Evolutionary conservation across 176 grass and related monocot species (phyloP).

Genomic region (Hsuehochloa calcarea): DNA sequence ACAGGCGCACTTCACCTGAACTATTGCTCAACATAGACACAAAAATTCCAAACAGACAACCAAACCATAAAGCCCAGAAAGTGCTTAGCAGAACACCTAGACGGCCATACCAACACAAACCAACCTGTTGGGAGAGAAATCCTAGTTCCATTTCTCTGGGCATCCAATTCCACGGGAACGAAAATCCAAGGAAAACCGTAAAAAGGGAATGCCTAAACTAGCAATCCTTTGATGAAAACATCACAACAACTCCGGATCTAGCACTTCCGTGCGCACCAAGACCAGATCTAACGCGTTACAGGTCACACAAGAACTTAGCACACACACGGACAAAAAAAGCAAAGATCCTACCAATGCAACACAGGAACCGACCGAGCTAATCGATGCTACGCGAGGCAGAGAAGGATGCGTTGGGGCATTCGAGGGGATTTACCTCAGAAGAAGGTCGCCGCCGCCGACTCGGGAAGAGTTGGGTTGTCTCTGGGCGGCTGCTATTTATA

Average conservation of each 20-base stretch:
- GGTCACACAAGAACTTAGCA: background rate
- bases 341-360: background rate
- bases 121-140: background rate
- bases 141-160: background rate
- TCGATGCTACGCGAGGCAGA: background rate
- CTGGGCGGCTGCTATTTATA: too few relatives aligned
- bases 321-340: background rate
- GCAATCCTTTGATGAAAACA: background rate
- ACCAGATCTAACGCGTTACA: background rate
- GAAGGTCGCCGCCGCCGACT: background rate
- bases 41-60: background rate
- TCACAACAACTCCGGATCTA: background rate
- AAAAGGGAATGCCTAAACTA: fast-evolving
- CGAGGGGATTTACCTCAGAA: background rate
- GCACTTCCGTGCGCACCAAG: background rate
- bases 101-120: background rate
- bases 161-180: background rate
- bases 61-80: background rate
- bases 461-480: background rate
- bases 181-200: background rate
- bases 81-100: background rate
- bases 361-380: background rate
- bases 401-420: background rate
- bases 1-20: background rate
- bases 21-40: background rate